A percentile compares a stretch with the other conserved stretches of the same genome.
These are phyloP conservation scores for cucumber (Cucumis sativus) DNA, from an alignment of 306 rosid species.

Conservation along the genomic window Cucumber_9930_V3 NC_026657.2:30512001-30512500, in stretches of 20 bases:
- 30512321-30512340: too few relatives aligned
- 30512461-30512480: too few relatives aligned
- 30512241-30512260: background rate
- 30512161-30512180: background rate
- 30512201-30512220: background rate
- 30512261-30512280: background rate
- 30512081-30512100: constrained; percentile 19
- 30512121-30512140: background rate
- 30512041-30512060: constrained; percentile 1
- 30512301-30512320: background rate
- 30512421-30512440: too few relatives aligned
- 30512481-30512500: too few relatives aligned
- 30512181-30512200: background rate
- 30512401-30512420: too few relatives aligned
- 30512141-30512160: background rate
- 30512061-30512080: constrained; percentile 8
- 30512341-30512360: too few relatives aligned
- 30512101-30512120: constrained; percentile 3
- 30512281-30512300: background rate
- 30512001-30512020: background rate
- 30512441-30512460: too few relatives aligned
- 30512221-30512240: background rate
- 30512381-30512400: too few relatives aligned
- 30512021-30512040: constrained; percentile 12
- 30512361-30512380: too few relatives aligned